Base-by-base conservation (phyloP, 306 rosid species). In the Lupinus albus region DNA sequence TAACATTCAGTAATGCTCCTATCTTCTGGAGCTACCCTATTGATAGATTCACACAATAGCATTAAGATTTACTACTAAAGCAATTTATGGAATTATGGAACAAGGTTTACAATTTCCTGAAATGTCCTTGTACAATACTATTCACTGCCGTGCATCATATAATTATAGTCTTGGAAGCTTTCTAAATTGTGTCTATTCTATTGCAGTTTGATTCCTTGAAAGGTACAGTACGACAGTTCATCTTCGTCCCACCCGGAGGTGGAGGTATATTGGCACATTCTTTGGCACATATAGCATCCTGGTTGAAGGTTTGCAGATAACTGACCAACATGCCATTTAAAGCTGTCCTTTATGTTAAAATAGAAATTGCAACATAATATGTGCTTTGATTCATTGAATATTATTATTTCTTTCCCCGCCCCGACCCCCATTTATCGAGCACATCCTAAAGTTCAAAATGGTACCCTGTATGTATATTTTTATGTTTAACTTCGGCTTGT, bases 221-320 rank as follows among this genome's bases (percentile, higher is more conserved):
- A 85, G 86, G 81, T 25, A 53, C 87, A 18, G 67, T 93, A 33
- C 84, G 85, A 61, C 92, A 85, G 81, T 90, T 82, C 75, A 82
- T 80, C 78, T 80, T 94, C 41, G 85, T 94, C 63, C 96, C 95
- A 49, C 89, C 87, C 1, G 89, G 92, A 60, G 97, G 92, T 36
- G 91, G 97, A 0, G 96, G 97, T 57, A 81, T 94, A 25, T 49
- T 90, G 81, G 81, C 92, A 13, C 96, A 88, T 84, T 85, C 91
- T 68, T 75, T 90, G 49, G 99, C 96, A 59, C 81, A 62, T 44
- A 32, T 94, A 42, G 97, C 92, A 74, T 88, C 95, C 70, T 86
- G 82, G 89, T 78, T 94, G 73, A 94, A 88, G 99, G 99, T 94
- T 79, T 35, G 68, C 52, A 48, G 42, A 61, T 49, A 57, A 48